Evolutionary conservation across 2,329 filamentous ascomycete species (phyloP), one percentile per base, ranked within the genome.

Genomic region (Plenodomus tracheiphilus): DNA sequence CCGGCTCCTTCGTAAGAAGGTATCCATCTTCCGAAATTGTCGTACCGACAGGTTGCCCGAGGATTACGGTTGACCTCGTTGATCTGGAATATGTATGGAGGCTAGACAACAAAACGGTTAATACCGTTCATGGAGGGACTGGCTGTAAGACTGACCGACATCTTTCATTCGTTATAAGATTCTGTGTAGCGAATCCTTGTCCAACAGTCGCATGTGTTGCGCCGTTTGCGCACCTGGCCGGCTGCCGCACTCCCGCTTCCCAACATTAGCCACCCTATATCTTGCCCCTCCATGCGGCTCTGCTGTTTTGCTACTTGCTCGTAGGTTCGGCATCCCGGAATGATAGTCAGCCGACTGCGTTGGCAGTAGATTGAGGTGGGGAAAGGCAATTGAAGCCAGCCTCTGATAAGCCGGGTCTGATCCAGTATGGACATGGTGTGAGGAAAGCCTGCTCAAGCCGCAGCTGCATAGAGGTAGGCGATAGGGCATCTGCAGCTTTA

Each of bases 321-420:
- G 22, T 4, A 46, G 30, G 16, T 46, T 47, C 52, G 38, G 22
- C 41, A 58, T 51, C 40, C 52, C 37, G 41, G 51, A 50, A 46
- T 15, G 36, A 45, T 34, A 56, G 61, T 70, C 68, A 69, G 52
- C 46, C 57, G 67, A 68, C 58, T 43, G 18, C 35, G 51, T 44
- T 47, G 55, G 53, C 43, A 43, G 49, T 54, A 53, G 54, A 51
- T 39, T 41, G 43, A 41, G 42, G 56, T 54, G 47, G 47, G 46
- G 41, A 17, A n/a, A 43, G 36, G 41, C 49, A 51, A 47, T 47
- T 56, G 53, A 39, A 47, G 51, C 54, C 54, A 60, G 53, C 57
- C 48, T 54, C 60, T 64, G 68, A 71, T 71, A 70, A 66, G 68
- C 54, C 51, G 46, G 49, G 53, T 40, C 30, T 55, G 50, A 37